phyloP scores from a whole-genome alignment of 805 yeast genomes.

The Pichia cabralensis region DNA sequence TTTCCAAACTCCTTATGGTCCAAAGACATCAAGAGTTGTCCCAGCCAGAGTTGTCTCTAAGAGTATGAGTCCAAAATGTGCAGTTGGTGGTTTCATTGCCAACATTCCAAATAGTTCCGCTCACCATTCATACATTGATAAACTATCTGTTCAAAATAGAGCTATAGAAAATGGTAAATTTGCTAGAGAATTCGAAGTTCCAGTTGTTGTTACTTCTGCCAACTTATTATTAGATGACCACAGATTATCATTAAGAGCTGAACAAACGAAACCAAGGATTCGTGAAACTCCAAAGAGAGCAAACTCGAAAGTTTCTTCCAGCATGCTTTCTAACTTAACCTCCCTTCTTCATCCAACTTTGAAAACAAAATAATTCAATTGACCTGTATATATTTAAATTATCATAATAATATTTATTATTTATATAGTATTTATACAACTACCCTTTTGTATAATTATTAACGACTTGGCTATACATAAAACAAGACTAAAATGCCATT shows the following conservation, averaged over 20 bases:
- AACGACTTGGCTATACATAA: no score
- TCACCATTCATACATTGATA: conserved; percentile 10
- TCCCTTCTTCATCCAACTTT: no score
- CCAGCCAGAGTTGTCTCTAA: conserved; percentile 59
- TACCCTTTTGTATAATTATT: no score
- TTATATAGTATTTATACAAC: no score
- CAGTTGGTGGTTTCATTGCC: conserved; percentile 41
- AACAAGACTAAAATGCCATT: no score
- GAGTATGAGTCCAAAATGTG: conserved; percentile 34
- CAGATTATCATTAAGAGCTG: conserved; percentile 16
- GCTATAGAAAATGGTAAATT: conserved; percentile 19
- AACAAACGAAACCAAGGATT: no score
- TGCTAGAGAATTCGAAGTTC: conserved; percentile 22
- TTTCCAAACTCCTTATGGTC: conserved; percentile 61
- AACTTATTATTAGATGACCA: conserved; percentile 16
- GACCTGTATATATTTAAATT: no score
- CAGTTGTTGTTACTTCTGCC: conserved; percentile 20
- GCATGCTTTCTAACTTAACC: no score
- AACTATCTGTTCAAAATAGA: conserved; percentile 17
- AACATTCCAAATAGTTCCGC: conserved; percentile 15
- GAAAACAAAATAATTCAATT: no score
- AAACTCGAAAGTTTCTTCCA: no score
- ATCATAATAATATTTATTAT: no score
- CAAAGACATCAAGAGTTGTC: conserved; percentile 38
- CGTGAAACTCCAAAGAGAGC: no score